phyloP scores from a whole-genome alignment of 148 eudicot species.

The Camellia japonica region DNA sequence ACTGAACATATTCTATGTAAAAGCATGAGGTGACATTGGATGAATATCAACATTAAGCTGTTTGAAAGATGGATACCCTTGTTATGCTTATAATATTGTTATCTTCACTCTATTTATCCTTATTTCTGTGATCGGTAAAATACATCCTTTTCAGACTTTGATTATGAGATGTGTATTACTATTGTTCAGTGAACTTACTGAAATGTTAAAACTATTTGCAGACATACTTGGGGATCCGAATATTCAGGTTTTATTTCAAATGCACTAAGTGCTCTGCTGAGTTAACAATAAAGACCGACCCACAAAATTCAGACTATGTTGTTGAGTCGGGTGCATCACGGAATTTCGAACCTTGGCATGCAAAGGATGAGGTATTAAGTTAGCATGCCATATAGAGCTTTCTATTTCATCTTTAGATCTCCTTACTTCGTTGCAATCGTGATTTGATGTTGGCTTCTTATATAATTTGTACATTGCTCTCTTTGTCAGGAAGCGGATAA shows the following conservation, averaged over 20 bases:
- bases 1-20: too few relatives aligned
- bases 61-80: too few relatives aligned
- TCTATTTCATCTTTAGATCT: slow-evolving; percentile 2
- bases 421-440: background rate
- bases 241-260: slow-evolving; percentile 82
- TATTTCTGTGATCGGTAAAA: too few relatives aligned
- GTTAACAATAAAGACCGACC: slow-evolving; percentile 81
- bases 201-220: slow-evolving; percentile 28
- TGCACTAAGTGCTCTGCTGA: slow-evolving; percentile 92
- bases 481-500: slow-evolving; percentile 49
- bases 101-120: too few relatives aligned
- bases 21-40: too few relatives aligned
- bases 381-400: background rate
- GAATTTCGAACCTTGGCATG: slow-evolving; percentile 95
- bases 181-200: background rate
- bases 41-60: too few relatives aligned
- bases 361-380: slow-evolving; percentile 67
- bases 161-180: too few relatives aligned
- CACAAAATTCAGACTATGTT: slow-evolving; percentile 79
- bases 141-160: too few relatives aligned
- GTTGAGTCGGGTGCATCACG: slow-evolving; percentile 86
- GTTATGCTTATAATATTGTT: too few relatives aligned
- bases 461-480: background rate
- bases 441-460: background rate
- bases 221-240: slow-evolving; percentile 90